phyloP scores from a whole-genome alignment of 495 filamentous ascomycete species.

The Podospora sp. region DNA sequence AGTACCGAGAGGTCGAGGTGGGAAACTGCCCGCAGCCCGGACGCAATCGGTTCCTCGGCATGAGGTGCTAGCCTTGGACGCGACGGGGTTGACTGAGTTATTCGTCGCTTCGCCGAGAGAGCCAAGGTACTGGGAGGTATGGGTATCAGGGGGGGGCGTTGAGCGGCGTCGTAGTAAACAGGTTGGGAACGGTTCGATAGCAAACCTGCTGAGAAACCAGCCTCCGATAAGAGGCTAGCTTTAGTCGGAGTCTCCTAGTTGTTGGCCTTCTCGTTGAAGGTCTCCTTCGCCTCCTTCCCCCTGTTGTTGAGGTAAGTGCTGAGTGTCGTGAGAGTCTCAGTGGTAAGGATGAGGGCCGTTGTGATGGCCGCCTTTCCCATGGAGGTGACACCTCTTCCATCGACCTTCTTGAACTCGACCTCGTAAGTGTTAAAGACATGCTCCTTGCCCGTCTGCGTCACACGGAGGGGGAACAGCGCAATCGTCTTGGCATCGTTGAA shows the following conservation, averaged over 20 bases:
- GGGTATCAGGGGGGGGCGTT: background rate
- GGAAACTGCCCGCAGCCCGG: too few species aligned
- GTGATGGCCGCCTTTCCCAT: constrained; percentile 74
- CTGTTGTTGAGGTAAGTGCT: constrained; percentile 57
- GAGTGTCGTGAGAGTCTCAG: constrained; percentile 64
- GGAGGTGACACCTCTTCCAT: constrained; percentile 66
- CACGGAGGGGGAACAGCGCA: constrained; percentile 66
- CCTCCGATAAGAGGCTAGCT: background rate
- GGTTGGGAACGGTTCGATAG: background rate
- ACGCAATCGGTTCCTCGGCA: too few species aligned
- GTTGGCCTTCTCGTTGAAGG: constrained; percentile 48
- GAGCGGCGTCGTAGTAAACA: background rate
- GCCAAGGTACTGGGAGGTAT: background rate
- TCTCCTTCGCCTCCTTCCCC: constrained; percentile 64
- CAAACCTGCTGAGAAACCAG: background rate
- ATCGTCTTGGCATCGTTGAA: constrained; percentile 63
- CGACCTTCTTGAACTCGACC: constrained; percentile 75
- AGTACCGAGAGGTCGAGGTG: too few species aligned
- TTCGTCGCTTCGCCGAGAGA: background rate
- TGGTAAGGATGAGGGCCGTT: constrained; percentile 70
- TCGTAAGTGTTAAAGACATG: constrained; percentile 75
- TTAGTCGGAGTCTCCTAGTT: constrained; percentile 13
- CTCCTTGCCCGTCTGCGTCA: constrained; percentile 69
- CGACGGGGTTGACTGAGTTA: background rate
- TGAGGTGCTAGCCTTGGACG: too few species aligned